Percentiles rank a stretch among this genome's conserved stretches.
phyloP scores from a whole-genome alignment of 164 flowering plant genomes.

The Chimonanthus salicifolius region DNA sequence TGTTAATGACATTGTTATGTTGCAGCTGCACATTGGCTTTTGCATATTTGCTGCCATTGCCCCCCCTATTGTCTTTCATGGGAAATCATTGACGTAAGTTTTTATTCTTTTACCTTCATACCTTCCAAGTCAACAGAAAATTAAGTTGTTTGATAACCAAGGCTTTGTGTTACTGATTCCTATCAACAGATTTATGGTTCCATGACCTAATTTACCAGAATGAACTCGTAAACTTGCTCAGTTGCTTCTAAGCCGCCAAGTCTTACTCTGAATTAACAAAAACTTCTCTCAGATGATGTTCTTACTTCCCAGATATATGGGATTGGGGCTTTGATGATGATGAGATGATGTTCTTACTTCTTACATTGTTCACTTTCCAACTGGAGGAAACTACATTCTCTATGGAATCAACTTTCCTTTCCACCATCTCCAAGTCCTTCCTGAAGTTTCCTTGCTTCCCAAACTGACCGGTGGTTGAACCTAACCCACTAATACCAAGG shows the following conservation, averaged over 20 bases:
- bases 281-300: neutral
- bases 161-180: neutral
- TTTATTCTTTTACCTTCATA: neutral
- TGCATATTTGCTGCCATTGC: constrained; percentile 96
- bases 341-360: neutral
- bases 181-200: too few species aligned
- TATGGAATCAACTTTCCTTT: neutral
- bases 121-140: neutral
- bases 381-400: neutral
- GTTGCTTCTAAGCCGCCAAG: neutral
- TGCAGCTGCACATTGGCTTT: constrained; percentile 88
- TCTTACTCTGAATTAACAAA: neutral
- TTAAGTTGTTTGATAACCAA: neutral
- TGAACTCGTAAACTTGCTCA: neutral
- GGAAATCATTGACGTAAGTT: constrained; percentile 91
- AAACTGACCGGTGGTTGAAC: neutral
- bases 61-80: constrained; percentile 89
- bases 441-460: neutral
- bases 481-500: neutral
- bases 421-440: neutral
- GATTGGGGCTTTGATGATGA: neutral
- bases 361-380: neutral
- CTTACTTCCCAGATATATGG: neutral
- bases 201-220: neutral
- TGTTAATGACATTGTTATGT: constrained; percentile 2